phyloP scores from a whole-genome alignment of 495 filamentous ascomycete genomes.

The Aspergillus baeticus region DNA sequence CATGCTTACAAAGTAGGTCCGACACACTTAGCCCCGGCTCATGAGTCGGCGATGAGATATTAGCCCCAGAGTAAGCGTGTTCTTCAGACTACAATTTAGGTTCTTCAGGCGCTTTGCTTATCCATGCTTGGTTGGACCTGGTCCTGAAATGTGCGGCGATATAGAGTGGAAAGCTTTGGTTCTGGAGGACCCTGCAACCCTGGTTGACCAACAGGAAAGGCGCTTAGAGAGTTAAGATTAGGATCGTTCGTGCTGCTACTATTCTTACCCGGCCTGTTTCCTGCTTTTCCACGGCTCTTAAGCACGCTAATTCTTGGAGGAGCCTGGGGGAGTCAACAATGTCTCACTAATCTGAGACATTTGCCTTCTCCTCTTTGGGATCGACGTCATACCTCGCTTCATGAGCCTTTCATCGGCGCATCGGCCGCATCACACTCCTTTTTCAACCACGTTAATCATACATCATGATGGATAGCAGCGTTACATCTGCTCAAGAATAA shows the following conservation, averaged over 20 bases:
- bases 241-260: constrained; percentile 1
- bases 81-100: too few species aligned
- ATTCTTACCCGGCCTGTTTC: neutral
- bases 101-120: neutral
- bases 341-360: constrained; percentile 19
- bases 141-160: neutral
- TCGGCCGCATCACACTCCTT: neutral
- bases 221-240: neutral
- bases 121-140: neutral
- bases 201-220: neutral
- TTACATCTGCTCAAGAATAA: neutral
- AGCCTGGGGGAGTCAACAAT: neutral
- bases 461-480: neutral
- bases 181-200: too few species aligned
- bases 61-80: too few species aligned
- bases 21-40: too few species aligned
- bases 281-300: neutral
- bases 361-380: neutral
- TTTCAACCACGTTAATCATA: neutral
- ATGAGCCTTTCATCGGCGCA: neutral
- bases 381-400: neutral
- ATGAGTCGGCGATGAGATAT: too few species aligned
- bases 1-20: too few species aligned
- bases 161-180: too few species aligned
- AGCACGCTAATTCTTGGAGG: too few species aligned